A percentile compares a stretch with the other conserved stretches of the same genome.
phyloP scores from a whole-genome alignment of 2,329 filamentous ascomycete species.

The Fusarium napiforme region DNA sequence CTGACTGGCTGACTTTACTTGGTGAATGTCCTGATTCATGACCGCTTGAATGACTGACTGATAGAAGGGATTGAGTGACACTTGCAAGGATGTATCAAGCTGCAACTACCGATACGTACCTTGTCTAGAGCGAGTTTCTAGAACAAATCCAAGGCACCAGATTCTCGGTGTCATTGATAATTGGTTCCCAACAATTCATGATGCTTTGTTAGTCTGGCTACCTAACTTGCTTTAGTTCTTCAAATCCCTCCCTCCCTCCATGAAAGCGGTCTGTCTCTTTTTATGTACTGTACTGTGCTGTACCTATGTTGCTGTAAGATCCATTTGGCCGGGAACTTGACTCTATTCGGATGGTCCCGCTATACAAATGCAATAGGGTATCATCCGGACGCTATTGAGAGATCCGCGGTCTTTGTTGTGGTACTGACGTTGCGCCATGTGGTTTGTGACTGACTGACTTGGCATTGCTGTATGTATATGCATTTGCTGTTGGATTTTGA shows the following conservation, averaged over 20 bases:
- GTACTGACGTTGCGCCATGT: constrained; percentile 11
- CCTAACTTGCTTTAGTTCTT: not conserved
- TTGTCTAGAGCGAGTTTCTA: constrained; percentile 17
- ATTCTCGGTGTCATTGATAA: constrained; percentile 17
- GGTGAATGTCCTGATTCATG: constrained; percentile 33
- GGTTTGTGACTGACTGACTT: constrained; percentile 7
- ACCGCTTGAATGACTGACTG: constrained; percentile 21
- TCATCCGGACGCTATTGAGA: constrained; percentile 9
- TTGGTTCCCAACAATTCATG: constrained; percentile 22
- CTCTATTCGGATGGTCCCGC: constrained; percentile 26
- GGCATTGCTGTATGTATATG: not conserved
- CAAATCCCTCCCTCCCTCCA: not conserved
- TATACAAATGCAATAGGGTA: constrained; percentile 25
- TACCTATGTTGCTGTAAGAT: constrained; percentile 23
- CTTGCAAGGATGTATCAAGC: constrained; percentile 18
- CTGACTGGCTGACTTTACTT: not conserved
- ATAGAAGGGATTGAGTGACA: not conserved
- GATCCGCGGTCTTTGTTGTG: constrained; percentile 24
- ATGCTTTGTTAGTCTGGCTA: constrained; percentile 11
- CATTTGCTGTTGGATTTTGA: not conserved
- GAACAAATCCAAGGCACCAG: constrained; percentile 21
- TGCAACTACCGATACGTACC: constrained; percentile 28
- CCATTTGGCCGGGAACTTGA: constrained; percentile 2
- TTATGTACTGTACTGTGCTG: not conserved
- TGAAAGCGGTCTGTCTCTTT: constrained; percentile 26